Evolutionary conservation across 495 filamentous ascomycete genomes (phyloP), one percentile per base, ranked within the genome.

Genomic region (Monascus purpureus): DNA sequence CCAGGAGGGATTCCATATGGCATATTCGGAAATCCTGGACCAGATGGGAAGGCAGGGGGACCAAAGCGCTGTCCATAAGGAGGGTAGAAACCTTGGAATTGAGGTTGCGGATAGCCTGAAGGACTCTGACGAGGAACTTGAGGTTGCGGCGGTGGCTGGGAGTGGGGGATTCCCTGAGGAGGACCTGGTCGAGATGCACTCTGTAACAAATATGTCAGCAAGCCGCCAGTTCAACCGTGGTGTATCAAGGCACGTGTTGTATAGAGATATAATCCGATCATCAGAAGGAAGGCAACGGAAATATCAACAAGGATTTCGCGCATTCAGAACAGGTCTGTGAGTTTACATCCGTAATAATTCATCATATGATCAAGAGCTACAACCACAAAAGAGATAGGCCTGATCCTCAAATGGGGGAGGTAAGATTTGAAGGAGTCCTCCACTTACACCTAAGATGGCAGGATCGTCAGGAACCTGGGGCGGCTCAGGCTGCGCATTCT

Each of bases 231-330:
- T 19, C n/a, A n/a, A n/a, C n/a, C n/a, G n/a, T n/a, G n/a, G 12
- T 19, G 20, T 2, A 36, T 13, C 13, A 15, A 28, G 18, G 29
- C 29, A 19, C 5, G 4, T 7, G 4, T 8, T 15, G 22, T 9
- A 3, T 15, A 28, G 8, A 31, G 11, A 5, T 11, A 26, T 13
- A 26, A 34, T 12, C 7, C 54, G 55, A 59, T 63, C 49, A 54
- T 65, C 86, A 95, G 86, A 92, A 93, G 86, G 87, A 95, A 93
- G 86, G 86, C 87, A 95, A 93, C 86, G 87, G 84, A 92, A 80
- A 82, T 78, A 59, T 93, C 85, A 72, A 87, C 85, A 93, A 55
- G 67, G 65, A 61, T 78, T 77, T 90, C 93, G 82, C 81, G 83
- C 83, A 82, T 74, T 86, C 75, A 50, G 61, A 65, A 61, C 59